A percentile compares a stretch with the other conserved stretches of the same genome.
These are phyloP conservation scores for Blechomonas ayalai DNA, from an alignment of 208 protist species.

Conservation along the genomic window DNA sequence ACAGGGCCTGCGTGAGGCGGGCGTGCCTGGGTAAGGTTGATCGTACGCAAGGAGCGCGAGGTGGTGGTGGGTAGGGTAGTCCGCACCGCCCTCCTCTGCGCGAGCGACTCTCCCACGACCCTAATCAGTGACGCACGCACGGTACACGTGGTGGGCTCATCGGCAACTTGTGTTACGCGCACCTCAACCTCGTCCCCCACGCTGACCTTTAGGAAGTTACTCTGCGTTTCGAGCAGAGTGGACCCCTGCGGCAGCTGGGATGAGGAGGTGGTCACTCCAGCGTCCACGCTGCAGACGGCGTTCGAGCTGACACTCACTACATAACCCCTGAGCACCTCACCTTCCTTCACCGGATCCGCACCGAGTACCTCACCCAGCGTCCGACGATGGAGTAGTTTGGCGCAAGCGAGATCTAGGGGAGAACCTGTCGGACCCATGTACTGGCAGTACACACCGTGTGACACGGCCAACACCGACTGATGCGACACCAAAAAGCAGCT, in stretches of 20 bases:
- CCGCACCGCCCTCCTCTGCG: not conserved
- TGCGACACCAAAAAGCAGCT: constrained; percentile 42
- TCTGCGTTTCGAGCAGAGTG: constrained; percentile 42
- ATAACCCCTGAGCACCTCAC: constrained; percentile 43
- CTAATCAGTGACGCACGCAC: constrained; percentile 3
- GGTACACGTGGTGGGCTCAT: not conserved
- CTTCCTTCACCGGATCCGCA: constrained; percentile 20
- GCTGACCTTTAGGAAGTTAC: constrained; percentile 61
- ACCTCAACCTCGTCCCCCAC: constrained; percentile 58
- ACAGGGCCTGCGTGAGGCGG: too few species aligned
- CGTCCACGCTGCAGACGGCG: constrained; percentile 52
- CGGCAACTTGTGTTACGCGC: constrained; percentile 24
- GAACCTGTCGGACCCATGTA: constrained; percentile 30
- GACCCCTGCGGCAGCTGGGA: constrained; percentile 11
- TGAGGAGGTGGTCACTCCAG: constrained; percentile 37
- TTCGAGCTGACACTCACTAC: constrained; percentile 42
- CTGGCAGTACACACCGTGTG: constrained; percentile 23
- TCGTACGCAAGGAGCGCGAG: constrained; percentile 8
- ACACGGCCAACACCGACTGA: constrained; percentile 28
- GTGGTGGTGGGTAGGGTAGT: too few species aligned
- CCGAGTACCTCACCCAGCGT: not conserved
- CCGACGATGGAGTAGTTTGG: too few species aligned
- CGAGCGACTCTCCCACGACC: constrained; percentile 5
- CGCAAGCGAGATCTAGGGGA: too few species aligned
- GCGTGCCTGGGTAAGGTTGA: too few species aligned